These are phyloP conservation scores for Chlorella sp. DNA, from an alignment of 139 green algal species.

Conservation along the genomic window DNA sequence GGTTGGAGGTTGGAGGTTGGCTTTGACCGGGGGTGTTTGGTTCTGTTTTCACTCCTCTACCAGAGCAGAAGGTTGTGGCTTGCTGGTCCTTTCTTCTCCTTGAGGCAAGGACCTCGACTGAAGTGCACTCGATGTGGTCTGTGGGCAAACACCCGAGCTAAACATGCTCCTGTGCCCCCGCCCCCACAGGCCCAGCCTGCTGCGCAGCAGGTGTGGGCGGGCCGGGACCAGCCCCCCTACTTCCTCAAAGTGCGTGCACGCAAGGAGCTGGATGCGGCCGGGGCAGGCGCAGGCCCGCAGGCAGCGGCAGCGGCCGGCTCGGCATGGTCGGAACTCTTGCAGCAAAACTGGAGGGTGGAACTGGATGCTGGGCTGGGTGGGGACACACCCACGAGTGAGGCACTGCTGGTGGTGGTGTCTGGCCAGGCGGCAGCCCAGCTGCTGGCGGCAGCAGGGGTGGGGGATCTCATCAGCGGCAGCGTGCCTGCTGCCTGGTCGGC, in stretches of 20 bases:
- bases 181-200: not conserved
- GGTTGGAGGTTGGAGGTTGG: too few relatives aligned
- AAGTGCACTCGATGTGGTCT: not conserved
- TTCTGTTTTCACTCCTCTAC: too few relatives aligned
- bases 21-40: too few relatives aligned
- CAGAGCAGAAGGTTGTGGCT: too few relatives aligned
- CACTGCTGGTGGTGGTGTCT: constrained; percentile 13
- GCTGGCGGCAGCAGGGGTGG: not conserved
- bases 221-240: constrained; percentile 6
- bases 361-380: constrained; percentile 32
- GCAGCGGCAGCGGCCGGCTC: constrained; percentile 3
- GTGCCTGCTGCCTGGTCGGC: not conserved
- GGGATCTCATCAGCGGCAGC: not conserved
- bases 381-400: not conserved
- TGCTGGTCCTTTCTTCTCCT: too few relatives aligned
- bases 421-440: not conserved
- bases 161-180: not conserved
- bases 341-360: constrained; percentile 38
- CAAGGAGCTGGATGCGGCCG: not conserved
- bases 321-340: constrained; percentile 19
- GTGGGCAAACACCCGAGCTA: too few relatives aligned
- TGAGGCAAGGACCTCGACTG: too few relatives aligned
- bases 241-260: constrained; percentile 24
- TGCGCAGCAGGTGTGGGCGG: constrained; percentile 26
- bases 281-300: not conserved